phyloP scores from a whole-genome alignment of 257 asterid genomes.

The Fraxinus pennsylvanica region DNA sequence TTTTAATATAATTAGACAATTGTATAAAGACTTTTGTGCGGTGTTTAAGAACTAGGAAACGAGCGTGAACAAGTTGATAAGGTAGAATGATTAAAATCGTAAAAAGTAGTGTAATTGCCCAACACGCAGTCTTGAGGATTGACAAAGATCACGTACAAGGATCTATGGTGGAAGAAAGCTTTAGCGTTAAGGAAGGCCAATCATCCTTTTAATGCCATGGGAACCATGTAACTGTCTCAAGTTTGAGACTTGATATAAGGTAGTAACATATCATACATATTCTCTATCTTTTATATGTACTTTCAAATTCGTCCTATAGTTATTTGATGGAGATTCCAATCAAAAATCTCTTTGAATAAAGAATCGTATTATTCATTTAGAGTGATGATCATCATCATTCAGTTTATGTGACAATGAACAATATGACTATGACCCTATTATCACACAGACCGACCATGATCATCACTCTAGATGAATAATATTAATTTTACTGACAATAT shows the following conservation, averaged over 20 bases:
- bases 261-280: neutral
- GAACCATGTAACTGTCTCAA: neutral
- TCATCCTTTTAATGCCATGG: constrained; percentile 8
- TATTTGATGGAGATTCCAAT: neutral
- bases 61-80: too few relatives aligned
- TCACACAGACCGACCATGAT: too few relatives aligned
- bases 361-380: too few relatives aligned
- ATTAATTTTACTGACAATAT: too few relatives aligned
- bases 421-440: too few relatives aligned
- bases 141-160: neutral
- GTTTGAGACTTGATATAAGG: neutral
- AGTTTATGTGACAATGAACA: too few relatives aligned
- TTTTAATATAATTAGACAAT: too few relatives aligned
- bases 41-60: too few relatives aligned
- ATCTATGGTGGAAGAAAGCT: constrained; percentile 8
- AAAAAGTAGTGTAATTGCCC: neutral
- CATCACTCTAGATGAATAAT: too few relatives aligned
- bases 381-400: too few relatives aligned
- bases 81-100: neutral
- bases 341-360: neutral
- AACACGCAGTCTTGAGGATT: neutral
- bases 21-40: too few relatives aligned
- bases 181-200: constrained; percentile 18
- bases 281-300: neutral
- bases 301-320: neutral